phyloP scores from a whole-genome alignment of 208 protist species.

The Acanthamoeba healyi region DNA sequence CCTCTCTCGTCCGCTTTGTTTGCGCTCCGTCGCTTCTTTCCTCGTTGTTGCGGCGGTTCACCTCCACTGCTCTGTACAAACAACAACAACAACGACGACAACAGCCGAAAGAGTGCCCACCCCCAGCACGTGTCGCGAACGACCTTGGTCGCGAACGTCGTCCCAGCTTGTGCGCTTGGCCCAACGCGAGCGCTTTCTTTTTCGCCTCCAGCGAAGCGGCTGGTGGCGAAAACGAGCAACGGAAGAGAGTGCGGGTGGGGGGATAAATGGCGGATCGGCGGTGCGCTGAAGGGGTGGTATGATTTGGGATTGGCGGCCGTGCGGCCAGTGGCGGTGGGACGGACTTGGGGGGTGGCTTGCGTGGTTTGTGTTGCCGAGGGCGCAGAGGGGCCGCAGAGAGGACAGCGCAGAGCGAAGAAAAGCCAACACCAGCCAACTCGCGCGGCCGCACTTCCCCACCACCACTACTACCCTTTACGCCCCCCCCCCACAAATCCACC shows the following conservation, averaged over 20 bases:
- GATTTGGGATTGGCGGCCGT: not conserved
- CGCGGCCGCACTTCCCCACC: not conserved
- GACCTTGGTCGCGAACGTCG: too few relatives aligned
- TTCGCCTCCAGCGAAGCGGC: too few relatives aligned
- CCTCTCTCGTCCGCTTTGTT: slow-evolving; percentile 10
- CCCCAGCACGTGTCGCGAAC: too few relatives aligned
- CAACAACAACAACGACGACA: too few relatives aligned
- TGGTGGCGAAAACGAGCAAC: too few relatives aligned
- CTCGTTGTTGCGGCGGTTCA: not conserved
- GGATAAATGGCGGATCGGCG: not conserved
- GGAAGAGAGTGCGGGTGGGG: too few relatives aligned
- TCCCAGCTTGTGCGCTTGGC: too few relatives aligned
- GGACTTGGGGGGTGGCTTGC: not conserved
- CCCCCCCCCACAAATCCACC: not conserved
- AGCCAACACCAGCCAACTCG: not conserved
- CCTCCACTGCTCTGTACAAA: too few relatives aligned
- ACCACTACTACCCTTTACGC: not conserved
- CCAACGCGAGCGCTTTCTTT: too few relatives aligned
- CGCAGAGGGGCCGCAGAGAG: not conserved
- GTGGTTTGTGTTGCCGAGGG: not conserved
- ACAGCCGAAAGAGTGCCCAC: too few relatives aligned
- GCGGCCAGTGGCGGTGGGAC: not conserved
- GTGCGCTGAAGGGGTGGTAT: not conserved
- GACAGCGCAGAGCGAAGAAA: too few relatives aligned
- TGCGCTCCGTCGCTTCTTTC: not conserved